Evolutionary conservation across 306 rosid species (phyloP), one percentile per base, ranked within the genome.

Genomic region (Cucurbita argyrosperma): DNA sequence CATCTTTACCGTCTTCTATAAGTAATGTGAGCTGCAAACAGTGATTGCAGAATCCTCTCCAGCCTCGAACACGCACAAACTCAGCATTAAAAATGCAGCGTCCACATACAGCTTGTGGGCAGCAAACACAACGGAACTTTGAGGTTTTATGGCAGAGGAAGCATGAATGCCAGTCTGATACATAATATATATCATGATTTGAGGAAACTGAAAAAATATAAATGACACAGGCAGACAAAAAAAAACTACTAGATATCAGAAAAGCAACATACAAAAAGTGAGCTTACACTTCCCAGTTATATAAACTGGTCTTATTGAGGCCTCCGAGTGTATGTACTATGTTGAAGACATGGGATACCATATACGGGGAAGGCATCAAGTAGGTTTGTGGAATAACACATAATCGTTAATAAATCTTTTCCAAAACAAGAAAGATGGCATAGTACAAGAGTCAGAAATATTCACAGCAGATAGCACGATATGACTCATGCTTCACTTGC

Each of bases 91-190:
- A 55, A 47, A 81, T 12, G 81, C 96, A 88, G 21, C 72, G 69
- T 58, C 88, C 89, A 18, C 96, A 90, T 58, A 87, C 88, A 75
- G 89, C 90, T 16, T 1, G 68, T 13, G 96, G 92, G 81, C 95
- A 90, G 89, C 89, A 84, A 78, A 87, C 80, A 77, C 96, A 90
- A 75, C 47, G 78, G 80, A 87, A 82, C 65, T 90, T 88, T 2
- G 95, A 72, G 12, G 55, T 12, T 81, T 69, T 90, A 6, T 5
- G 5, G 84, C 96, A 90, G 59, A 61, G 13, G 77, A 18, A 75
- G 88, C 96, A 90, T 76, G 38, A 72, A 81, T 90, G 96, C 79
- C 81, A 81, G 37, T 18, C 96, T 90, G 89, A 69, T 81, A 82
- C 43, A 11, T 42, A 57, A 56, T 39, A 14, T 39, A 72, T 47